Conservation (phyloP, 2,329 filamentous ascomycete species). For the Pseudogymnoascus sp. region DNA sequence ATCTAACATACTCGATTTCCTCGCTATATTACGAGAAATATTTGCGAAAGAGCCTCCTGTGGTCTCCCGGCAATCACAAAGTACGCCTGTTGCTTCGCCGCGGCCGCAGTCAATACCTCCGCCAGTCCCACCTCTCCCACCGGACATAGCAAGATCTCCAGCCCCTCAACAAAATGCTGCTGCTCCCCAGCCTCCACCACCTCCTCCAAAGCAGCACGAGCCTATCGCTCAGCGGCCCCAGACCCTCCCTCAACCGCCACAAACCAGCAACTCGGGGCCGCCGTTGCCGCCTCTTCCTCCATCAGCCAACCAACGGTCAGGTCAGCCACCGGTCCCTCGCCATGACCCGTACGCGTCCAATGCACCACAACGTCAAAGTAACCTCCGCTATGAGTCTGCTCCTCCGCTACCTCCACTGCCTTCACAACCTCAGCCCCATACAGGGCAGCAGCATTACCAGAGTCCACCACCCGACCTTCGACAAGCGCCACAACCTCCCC, state of each 20-base stretch:
- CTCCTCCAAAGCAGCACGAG: conserved; percentile 26
- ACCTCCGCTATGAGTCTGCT: conserved; percentile 25
- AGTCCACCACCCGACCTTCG: conserved; percentile 15
- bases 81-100: conserved; percentile 29
- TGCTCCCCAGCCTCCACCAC: conserved; percentile 26
- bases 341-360: conserved; percentile 13
- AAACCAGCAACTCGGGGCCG: conserved; percentile 22
- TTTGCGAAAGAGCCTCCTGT: conserved; percentile 95
- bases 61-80: conserved; percentile 58
- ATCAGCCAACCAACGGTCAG: conserved; percentile 16
- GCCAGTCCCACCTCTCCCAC: conserved; percentile 64
- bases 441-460: conserved; percentile 21
- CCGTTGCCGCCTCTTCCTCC: conserved; percentile 22
- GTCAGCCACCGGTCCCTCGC: conserved; percentile 15
- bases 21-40: conserved; percentile 73
- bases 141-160: conserved; percentile 46
- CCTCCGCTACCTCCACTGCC: conserved; percentile 26
- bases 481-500: background rate
- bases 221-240: conserved; percentile 13
- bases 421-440: conserved; percentile 23
- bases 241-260: conserved; percentile 17
- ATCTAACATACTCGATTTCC: conserved; percentile 74
- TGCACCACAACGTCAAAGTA: conserved; percentile 24
- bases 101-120: conserved; percentile 44
- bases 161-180: conserved; percentile 27